Conservation (phyloP, 2,329 filamentous ascomycete genomes). For the Pseudopithomyces chartarum region DNA sequence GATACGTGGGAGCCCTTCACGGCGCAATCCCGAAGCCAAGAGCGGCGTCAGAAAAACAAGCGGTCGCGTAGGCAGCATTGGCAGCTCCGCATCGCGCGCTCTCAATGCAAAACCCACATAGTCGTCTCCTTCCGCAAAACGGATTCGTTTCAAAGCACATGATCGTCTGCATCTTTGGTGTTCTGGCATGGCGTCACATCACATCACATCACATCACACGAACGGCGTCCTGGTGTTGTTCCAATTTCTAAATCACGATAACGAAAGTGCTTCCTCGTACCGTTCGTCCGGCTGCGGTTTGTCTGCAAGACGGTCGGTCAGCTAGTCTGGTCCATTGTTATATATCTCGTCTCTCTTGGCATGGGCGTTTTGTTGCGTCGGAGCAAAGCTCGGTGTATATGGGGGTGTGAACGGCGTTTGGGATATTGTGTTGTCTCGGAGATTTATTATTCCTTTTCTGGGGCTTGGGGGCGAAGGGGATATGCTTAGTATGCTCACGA, state of each 20-base stretch:
- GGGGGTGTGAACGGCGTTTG: background rate
- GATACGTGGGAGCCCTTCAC: constrained; percentile 48
- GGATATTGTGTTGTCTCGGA: background rate
- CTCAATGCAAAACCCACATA: constrained; percentile 29
- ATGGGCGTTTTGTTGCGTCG: background rate
- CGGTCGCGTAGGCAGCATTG: constrained; percentile 55
- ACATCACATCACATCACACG: constrained; percentile 3
- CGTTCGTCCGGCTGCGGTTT: background rate
- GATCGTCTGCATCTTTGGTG: constrained; percentile 15
- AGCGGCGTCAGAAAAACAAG: constrained; percentile 57
- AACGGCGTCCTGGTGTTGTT: constrained; percentile 27
- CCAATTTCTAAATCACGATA: constrained; percentile 13
- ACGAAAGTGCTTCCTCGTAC: background rate
- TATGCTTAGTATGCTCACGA: constrained; percentile 13
- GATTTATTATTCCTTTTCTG: background rate
- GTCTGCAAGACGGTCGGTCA: background rate
- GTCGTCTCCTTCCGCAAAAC: constrained; percentile 5
- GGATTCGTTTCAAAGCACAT: constrained; percentile 14
- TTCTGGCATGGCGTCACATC: constrained; percentile 19
- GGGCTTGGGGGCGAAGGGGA: background rate
- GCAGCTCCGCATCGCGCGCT: constrained; percentile 35
- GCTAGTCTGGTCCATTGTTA: background rate
- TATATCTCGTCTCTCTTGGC: constrained; percentile 7
- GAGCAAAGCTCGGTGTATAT: constrained; percentile 6
- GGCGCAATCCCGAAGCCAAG: constrained; percentile 55